Percentiles rank a stretch among this genome's conserved stretches.
Conservation (phyloP, 257 asterid species). For the Cruciata laevipes region DNA sequence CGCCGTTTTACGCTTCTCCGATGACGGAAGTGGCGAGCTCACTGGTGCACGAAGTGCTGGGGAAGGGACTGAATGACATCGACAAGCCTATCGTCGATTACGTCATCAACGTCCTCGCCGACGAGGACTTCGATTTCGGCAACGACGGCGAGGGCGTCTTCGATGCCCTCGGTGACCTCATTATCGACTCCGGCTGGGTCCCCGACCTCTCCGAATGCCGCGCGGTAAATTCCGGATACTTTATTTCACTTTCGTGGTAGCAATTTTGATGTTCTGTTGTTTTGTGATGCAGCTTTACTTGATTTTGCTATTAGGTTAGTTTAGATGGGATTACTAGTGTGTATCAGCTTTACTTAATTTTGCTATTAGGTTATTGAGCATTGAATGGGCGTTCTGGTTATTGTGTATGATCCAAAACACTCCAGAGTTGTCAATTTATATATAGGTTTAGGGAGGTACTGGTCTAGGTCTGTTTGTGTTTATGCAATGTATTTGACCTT, state of each 20-base stretch:
- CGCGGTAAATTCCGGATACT: constrained; percentile 33
- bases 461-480: background rate
- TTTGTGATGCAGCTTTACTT: background rate
- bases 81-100: constrained; percentile 91
- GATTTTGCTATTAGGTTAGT: background rate
- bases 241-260: background rate
- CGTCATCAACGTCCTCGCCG: constrained; percentile 86
- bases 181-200: constrained; percentile 76
- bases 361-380: too few species aligned
- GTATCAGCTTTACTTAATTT: background rate
- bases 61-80: constrained; percentile 61
- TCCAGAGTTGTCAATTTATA: background rate
- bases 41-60: constrained; percentile 77
- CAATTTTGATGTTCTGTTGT: background rate
- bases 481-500: background rate
- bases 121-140: constrained; percentile 96
- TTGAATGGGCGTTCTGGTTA: background rate
- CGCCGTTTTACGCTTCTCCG: constrained; percentile 1
- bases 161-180: constrained; percentile 86
- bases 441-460: too few species aligned
- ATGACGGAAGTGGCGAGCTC: constrained; percentile 91
- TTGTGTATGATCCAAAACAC: background rate
- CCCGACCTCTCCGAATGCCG: constrained; percentile 72
- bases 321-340: background rate
- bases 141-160: constrained; percentile 89